These are phyloP conservation scores for Vickermania spadyakhi DNA, from an alignment of 208 protist genomes.

Conservation along the genomic window DNA sequence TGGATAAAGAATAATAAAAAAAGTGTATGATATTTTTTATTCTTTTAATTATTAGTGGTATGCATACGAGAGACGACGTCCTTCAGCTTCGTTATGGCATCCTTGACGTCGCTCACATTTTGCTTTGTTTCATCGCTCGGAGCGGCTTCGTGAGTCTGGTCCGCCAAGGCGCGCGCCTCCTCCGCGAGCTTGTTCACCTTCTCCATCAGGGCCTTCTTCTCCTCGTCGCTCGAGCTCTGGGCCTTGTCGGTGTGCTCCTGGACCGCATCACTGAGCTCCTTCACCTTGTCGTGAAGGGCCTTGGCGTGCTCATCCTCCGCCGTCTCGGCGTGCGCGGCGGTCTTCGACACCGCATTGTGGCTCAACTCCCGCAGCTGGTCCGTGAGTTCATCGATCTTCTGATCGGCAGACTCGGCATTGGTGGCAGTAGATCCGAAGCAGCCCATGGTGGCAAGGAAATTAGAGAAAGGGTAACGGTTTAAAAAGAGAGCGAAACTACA, in stretches of 20 bases:
- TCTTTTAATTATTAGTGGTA: too few species aligned
- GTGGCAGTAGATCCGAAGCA: not conserved
- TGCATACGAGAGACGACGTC: too few species aligned
- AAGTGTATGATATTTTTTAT: too few species aligned
- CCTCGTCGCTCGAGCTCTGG: not conserved
- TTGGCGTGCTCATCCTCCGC: not conserved
- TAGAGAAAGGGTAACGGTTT: too few species aligned
- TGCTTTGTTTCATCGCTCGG: too few species aligned
- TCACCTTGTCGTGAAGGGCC: not conserved
- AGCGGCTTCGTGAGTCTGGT: not conserved
- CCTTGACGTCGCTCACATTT: not conserved
- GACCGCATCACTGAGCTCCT: not conserved
- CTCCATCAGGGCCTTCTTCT: not conserved
- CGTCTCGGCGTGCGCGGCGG: not conserved
- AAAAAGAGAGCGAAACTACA: too few species aligned
- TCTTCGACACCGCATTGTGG: not conserved
- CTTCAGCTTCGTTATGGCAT: not conserved
- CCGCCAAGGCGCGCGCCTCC: not conserved
- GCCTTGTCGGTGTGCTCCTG: not conserved
- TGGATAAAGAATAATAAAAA: too few species aligned
- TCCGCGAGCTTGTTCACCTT: not conserved
- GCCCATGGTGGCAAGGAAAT: not conserved
- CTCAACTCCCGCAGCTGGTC: not conserved
- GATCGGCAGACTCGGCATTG: not conserved
- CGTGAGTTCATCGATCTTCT: not conserved